Evolutionary conservation across 805 yeast genomes (phyloP).

Genomic region (Zygosaccharomyces bisporus): DNA sequence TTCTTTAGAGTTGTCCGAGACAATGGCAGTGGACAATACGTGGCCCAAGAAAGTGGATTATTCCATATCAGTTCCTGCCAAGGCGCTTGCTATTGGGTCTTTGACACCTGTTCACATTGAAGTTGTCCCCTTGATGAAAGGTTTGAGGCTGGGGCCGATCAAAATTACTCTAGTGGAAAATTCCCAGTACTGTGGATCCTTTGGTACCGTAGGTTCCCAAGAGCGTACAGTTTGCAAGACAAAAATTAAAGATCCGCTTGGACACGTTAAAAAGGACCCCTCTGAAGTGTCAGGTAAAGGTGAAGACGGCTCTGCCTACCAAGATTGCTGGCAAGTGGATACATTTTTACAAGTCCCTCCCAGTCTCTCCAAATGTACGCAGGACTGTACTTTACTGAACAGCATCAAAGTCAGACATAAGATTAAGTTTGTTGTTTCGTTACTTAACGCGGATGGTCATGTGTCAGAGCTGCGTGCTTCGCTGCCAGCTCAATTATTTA

Average conservation of each 20-base stretch:
- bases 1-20: conserved; percentile 80
- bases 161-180: conserved; percentile 65
- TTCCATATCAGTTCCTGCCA: conserved; percentile 76
- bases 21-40: conserved; percentile 88
- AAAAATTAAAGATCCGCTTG: conserved; percentile 40
- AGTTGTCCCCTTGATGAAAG: conserved; percentile 77
- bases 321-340: conserved; percentile 73
- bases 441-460: conserved; percentile 88
- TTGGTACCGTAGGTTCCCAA: conserved; percentile 53
- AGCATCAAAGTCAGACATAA: conserved; percentile 85
- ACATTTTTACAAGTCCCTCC: conserved; percentile 64
- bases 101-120: conserved; percentile 63
- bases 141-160: conserved; percentile 71
- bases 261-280: conserved; percentile 25
- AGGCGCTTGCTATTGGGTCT: conserved; percentile 89
- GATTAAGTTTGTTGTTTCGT: conserved; percentile 71
- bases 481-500: conserved; percentile 71
- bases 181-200: conserved; percentile 55
- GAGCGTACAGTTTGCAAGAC: conserved; percentile 61
- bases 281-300: conserved; percentile 29
- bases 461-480: conserved; percentile 89
- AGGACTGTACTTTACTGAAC: conserved; percentile 72
- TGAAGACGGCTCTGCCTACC: conserved; percentile 28
- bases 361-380: conserved; percentile 71
- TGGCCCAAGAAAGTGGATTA: conserved; percentile 96